A percentile compares a stretch with the other conserved stretches of the same genome.
Evolutionary conservation across 2,329 filamentous ascomycete genomes (phyloP).

Genomic region (Metarhizium robertsii): DNA sequence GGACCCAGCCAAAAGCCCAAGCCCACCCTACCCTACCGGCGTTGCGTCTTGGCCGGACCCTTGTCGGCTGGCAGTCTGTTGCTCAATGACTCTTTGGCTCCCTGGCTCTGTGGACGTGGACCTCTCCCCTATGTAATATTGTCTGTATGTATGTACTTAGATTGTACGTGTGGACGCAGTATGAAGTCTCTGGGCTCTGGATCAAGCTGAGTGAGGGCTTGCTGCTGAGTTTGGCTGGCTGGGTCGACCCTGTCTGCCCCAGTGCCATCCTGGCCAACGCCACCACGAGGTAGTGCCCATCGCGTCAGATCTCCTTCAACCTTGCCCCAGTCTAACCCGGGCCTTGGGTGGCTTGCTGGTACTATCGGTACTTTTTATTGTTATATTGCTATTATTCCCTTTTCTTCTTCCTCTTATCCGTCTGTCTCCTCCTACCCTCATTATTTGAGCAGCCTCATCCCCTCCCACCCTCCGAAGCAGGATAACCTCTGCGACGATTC

Average conservation of each 20-base stretch:
- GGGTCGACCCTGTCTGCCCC: conserved; percentile 4
- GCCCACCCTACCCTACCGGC: background rate
- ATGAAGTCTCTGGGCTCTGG: background rate
- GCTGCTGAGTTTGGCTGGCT: background rate
- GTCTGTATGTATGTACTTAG: too few relatives aligned
- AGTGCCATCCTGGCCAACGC: conserved; percentile 16
- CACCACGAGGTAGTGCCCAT: conserved; percentile 24
- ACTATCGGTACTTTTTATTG: conserved; percentile 3
- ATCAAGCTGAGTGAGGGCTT: conserved; percentile 1
- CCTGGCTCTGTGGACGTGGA: background rate
- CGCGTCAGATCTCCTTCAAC: conserved; percentile 23
- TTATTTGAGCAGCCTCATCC: background rate
- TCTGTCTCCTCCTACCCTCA: background rate
- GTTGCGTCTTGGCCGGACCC: conserved; percentile 3
- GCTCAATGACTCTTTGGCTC: background rate
- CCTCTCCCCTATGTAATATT: too few relatives aligned
- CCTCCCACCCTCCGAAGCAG: background rate
- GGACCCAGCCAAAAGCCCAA: conserved; percentile 1
- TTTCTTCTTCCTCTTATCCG: background rate
- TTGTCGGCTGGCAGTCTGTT: background rate
- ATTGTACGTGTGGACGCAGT: too few relatives aligned
- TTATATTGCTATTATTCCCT: conserved; percentile 10
- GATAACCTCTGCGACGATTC: background rate
- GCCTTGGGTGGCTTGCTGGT: conserved; percentile 10
- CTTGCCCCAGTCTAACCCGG: conserved; percentile 10